Conservation (phyloP, 176 grass and related monocot species). For the Phragmites australis region DNA sequence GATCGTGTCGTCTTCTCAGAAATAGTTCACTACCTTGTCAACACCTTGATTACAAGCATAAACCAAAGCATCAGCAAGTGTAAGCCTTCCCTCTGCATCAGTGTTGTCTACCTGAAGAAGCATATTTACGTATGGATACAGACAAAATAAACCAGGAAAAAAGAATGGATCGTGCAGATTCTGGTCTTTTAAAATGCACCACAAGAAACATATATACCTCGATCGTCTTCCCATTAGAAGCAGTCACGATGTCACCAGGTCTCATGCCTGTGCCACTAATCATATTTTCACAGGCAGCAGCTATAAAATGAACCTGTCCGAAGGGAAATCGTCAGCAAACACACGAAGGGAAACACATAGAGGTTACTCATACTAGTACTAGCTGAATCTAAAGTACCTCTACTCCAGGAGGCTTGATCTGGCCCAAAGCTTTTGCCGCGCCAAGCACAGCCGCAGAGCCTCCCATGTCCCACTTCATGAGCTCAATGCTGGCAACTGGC, state of each 20-base stretch:
- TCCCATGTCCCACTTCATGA: slow-evolving; percentile 96
- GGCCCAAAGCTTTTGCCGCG: slow-evolving; percentile 84
- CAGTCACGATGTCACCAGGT: slow-evolving; percentile 91
- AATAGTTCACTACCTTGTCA: slow-evolving; percentile 70
- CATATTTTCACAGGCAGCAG: slow-evolving; percentile 95
- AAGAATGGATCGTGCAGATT: neutral
- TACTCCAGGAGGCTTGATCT: slow-evolving; percentile 89
- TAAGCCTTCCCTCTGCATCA: slow-evolving; percentile 97
- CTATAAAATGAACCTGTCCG: slow-evolving; percentile 82
- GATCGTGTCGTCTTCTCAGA: neutral
- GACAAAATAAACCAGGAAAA: neutral
- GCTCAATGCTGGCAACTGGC: slow-evolving; percentile 62
- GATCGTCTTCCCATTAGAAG: slow-evolving; percentile 91
- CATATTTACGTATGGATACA: neutral
- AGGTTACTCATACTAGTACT: neutral
- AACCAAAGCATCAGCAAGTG: slow-evolving; percentile 90
- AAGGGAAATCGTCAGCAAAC: slow-evolving; percentile 1
- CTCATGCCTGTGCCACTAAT: slow-evolving; percentile 97
- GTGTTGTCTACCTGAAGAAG: slow-evolving; percentile 90
- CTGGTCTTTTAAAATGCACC: neutral
- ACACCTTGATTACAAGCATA: slow-evolving; percentile 97
- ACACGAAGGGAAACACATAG: neutral
- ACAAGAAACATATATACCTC: slow-evolving; percentile 47
- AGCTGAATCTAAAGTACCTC: slow-evolving; percentile 50
- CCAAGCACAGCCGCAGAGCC: slow-evolving; percentile 77